phyloP scores from a whole-genome alignment of 371 early-diverging fungal genomes.

The Mucor indicus region DNA sequence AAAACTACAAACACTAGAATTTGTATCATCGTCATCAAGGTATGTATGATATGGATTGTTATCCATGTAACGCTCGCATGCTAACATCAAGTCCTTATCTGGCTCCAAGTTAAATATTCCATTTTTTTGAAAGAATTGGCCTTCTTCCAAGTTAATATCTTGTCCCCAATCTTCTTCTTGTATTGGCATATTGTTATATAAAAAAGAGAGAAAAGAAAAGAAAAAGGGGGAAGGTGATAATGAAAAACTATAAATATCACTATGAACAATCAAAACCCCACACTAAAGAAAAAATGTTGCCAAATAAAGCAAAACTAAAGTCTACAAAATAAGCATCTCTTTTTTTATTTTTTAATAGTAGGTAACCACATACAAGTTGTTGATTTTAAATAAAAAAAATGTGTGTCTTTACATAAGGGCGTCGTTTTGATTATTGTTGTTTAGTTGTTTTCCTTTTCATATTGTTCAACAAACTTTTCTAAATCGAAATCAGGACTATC shows the following conservation, averaged over 20 bases:
- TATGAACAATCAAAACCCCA: too few species aligned
- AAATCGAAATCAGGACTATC: slow-evolving; percentile 67
- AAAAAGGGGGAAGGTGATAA: too few species aligned
- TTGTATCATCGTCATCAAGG: slow-evolving; percentile 22
- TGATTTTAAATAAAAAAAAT: too few species aligned
- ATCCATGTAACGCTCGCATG: slow-evolving; percentile 22
- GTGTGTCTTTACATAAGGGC: too few species aligned
- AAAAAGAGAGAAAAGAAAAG: slow-evolving; percentile 3
- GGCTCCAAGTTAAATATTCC: slow-evolving; percentile 14
- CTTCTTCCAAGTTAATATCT: slow-evolving; percentile 13
- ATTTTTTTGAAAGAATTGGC: slow-evolving; percentile 9
- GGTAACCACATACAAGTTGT: too few species aligned
- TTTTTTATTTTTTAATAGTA: too few species aligned
- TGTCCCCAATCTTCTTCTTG: slow-evolving; percentile 24
- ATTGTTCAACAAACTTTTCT: slow-evolving; percentile 56
- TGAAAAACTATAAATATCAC: too few species aligned
- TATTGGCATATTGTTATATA: not conserved
- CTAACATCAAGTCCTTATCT: slow-evolving; percentile 24
- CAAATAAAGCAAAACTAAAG: too few species aligned
- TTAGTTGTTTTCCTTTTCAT: slow-evolving; percentile 32
- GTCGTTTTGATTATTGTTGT: too few species aligned
- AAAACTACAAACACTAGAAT: slow-evolving; percentile 22
- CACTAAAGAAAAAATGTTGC: too few species aligned
- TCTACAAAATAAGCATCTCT: too few species aligned
- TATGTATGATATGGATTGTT: not conserved